These are phyloP conservation scores for Sarocladiaceae sp. DNA, from an alignment of 2,329 filamentous ascomycete species.

Conservation along the genomic window DNA sequence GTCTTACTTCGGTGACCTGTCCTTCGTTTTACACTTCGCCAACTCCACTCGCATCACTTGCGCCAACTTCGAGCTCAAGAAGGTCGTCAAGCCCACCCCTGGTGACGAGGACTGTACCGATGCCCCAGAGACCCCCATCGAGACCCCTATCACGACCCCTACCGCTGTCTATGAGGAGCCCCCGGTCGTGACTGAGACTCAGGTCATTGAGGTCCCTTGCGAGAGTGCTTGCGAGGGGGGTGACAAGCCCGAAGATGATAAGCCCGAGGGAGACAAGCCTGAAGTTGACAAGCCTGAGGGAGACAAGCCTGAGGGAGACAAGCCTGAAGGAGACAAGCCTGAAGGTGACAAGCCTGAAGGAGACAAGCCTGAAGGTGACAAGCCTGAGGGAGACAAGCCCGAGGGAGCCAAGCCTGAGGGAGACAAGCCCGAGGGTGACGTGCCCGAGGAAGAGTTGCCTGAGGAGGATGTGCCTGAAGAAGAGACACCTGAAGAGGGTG, in stretches of 20 bases:
- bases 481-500: background rate
- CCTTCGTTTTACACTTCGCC: conserved; percentile 59
- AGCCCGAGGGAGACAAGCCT: too few relatives aligned
- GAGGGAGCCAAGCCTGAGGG: too few relatives aligned
- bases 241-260: background rate
- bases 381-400: background rate
- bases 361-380: background rate
- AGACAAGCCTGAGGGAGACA: background rate
- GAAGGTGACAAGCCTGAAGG: background rate
- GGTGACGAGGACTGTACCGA: conserved; percentile 11
- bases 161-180: background rate
- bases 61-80: conserved; percentile 49
- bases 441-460: background rate
- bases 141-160: background rate
- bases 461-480: background rate
- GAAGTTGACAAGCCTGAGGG: background rate
- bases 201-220: background rate
- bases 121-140: background rate
- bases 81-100: conserved; percentile 1
- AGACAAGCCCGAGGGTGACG: background rate
- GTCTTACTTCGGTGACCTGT: conserved; percentile 62
- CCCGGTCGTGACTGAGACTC: background rate
- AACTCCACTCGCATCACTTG: conserved; percentile 63
- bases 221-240: background rate
- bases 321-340: too few relatives aligned